Evolutionary conservation across 2,329 filamentous ascomycete species (phyloP), one percentile per base, ranked within the genome.

Genomic region (Elsinoe necatrix): DNA sequence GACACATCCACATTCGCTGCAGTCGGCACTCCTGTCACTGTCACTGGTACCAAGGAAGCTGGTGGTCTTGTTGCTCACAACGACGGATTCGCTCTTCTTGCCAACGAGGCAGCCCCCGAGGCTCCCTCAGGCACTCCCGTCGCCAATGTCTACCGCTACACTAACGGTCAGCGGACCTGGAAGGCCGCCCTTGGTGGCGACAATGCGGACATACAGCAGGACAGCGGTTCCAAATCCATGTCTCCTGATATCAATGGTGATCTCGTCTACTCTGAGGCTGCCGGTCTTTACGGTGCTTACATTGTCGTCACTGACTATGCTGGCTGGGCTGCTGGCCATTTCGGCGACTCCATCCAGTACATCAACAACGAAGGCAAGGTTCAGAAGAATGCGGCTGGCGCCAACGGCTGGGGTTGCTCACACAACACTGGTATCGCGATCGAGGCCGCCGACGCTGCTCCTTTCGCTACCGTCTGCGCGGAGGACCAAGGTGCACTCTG

Each of bases 361-460:
- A 72, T 80, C 25, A 67, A 69, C 34, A 67, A 73, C 11, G 63
- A 71, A 16, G 81, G 81, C 11, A 74, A 71, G 6, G 67, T 83
- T 2, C 68, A 78, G 61, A 71, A 67, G 9, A 81, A 82, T 58
- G 50, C 66, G 1, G 80, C 79, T 1, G 79, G 80, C 2, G 76
- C 75, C 42, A 80, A 76, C 57, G 72, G 73, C 12, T 84, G 80
- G 75, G 81, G 81, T 16, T 84, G 81, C 72, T 80, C 77, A 4
- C 80, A 84, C 73, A 84, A 84, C 69, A 83, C 80, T 0, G 81
- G 81, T 57, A 84, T 84, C 56, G 80, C 80, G 4, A 77, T 84
- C 55, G 81, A 83, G 65, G 79, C 76, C 16, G 80, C 81, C 18
- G 80, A 82, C 51, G 75, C 72, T 12, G 71, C 77, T 16, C 81